These are phyloP conservation scores for Cornus kousa DNA, from an alignment of 148 eudicot species.

Conservation along the genomic window DNA sequence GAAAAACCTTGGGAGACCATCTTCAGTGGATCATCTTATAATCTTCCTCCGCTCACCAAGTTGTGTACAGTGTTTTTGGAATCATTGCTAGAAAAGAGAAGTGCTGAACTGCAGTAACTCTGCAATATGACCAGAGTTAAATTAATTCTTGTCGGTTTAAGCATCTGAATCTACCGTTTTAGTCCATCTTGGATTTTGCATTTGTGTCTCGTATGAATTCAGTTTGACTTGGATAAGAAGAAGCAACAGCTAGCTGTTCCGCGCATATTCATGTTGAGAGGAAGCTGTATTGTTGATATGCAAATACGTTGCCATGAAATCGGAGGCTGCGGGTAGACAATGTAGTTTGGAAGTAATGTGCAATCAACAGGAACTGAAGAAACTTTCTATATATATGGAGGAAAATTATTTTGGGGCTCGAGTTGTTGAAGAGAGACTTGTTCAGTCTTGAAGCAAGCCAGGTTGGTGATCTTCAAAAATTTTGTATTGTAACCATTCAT, in stretches of 20 bases:
- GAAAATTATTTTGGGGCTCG: no score
- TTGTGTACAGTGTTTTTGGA: conserved; percentile 71
- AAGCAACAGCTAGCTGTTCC: not conserved
- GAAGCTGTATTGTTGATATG: not conserved
- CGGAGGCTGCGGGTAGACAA: not conserved
- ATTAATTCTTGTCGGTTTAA: not conserved
- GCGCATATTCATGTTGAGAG: not conserved
- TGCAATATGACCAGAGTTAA: not conserved
- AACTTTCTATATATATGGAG: no score
- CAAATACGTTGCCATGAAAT: not conserved
- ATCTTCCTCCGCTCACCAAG: conserved; percentile 77
- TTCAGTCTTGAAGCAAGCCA: no score
- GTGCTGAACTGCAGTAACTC: conserved; percentile 23
- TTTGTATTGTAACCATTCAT: no score
- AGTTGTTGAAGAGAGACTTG: no score
- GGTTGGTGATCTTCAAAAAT: no score
- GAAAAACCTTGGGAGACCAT: conserved; percentile 76
- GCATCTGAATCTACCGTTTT: not conserved
- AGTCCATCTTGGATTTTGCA: not conserved
- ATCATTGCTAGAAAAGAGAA: conserved; percentile 76
- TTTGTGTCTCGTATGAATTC: not conserved
- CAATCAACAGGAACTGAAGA: no score
- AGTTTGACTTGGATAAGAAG: not conserved
- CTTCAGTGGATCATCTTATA: conserved; percentile 74
- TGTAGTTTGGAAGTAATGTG: not conserved